A percentile compares a stretch with the other conserved stretches of the same genome.
phyloP scores from a whole-genome alignment of 129 eudicot species.

The Oenanthe sinensis region DNA sequence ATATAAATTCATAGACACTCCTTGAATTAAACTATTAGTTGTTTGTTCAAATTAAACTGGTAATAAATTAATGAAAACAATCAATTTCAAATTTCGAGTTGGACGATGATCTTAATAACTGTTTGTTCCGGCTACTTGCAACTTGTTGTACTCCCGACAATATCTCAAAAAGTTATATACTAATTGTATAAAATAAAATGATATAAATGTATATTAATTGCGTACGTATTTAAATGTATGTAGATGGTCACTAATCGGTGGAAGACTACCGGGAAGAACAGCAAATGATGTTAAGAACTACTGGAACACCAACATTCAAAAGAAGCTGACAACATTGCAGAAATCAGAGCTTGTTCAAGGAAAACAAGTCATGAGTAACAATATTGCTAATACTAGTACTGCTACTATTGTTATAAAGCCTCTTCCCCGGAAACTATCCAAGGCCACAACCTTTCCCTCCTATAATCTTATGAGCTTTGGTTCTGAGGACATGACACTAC shows the following conservation, averaged over 20 bases:
- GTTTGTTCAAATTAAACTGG: too few species aligned
- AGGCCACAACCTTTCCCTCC: background rate
- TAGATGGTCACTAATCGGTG: conserved; percentile 62
- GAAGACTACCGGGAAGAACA: conserved; percentile 66
- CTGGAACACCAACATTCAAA: conserved; percentile 46
- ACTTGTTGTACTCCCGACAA: too few species aligned
- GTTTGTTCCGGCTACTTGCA: too few species aligned
- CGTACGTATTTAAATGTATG: background rate
- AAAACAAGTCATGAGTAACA: background rate
- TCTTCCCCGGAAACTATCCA: background rate
- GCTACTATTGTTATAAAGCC: conserved; percentile 2
- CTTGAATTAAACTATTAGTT: too few species aligned
- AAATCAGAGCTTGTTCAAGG: background rate
- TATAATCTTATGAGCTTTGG: background rate
- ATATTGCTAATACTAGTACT: background rate
- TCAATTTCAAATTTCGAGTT: too few species aligned
- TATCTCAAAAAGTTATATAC: too few species aligned
- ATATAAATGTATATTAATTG: too few species aligned
- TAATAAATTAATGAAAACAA: too few species aligned
- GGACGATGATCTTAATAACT: too few species aligned
- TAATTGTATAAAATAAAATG: too few species aligned
- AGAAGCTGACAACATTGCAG: background rate
- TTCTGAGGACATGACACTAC: background rate
- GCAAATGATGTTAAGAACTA: conserved; percentile 61
- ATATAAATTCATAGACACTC: too few species aligned